Conservation (phyloP, 192 early-diverging fungal genomes). For the Coemansia sp. region DNA sequence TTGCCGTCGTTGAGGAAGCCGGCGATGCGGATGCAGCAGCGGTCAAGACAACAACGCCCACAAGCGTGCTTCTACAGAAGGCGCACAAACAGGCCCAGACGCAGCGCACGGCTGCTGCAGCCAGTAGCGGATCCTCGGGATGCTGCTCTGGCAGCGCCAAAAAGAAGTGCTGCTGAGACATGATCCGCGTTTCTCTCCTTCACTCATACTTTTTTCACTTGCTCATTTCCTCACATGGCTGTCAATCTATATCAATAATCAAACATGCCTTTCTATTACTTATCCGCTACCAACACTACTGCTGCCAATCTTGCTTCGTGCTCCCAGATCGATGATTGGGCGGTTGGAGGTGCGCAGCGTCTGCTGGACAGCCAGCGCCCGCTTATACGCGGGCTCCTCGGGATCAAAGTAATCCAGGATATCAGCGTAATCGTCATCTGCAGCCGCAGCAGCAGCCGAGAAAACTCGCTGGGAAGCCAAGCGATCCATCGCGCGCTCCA, state of each 20-base stretch:
- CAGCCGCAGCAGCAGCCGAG: background rate
- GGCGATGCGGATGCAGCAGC: background rate
- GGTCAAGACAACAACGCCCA: background rate
- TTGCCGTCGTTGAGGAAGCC: constrained; percentile 5
- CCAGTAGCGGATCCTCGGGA: background rate
- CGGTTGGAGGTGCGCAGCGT: constrained; percentile 4
- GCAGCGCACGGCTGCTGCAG: background rate
- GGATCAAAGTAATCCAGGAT: constrained; percentile 49
- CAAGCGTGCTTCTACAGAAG: background rate
- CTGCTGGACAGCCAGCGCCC: constrained; percentile 12
- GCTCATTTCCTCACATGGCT: too few relatives aligned
- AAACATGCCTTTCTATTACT: too few relatives aligned
- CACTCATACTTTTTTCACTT: background rate
- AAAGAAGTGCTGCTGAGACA: background rate
- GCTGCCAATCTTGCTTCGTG: background rate
- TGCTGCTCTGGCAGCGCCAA: background rate
- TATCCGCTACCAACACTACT: background rate
- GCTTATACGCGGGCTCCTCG: constrained; percentile 29
- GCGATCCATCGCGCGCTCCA: constrained; percentile 27
- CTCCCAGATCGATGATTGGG: constrained; percentile 18
- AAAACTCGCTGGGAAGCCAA: background rate
- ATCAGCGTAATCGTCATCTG: constrained; percentile 36
- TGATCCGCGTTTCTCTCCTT: too few relatives aligned
- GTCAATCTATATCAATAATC: too few relatives aligned
- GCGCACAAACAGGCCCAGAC: background rate